Evolutionary conservation across 2,329 filamentous ascomycete genomes (phyloP).

Genomic region (Penicillium sp.): DNA sequence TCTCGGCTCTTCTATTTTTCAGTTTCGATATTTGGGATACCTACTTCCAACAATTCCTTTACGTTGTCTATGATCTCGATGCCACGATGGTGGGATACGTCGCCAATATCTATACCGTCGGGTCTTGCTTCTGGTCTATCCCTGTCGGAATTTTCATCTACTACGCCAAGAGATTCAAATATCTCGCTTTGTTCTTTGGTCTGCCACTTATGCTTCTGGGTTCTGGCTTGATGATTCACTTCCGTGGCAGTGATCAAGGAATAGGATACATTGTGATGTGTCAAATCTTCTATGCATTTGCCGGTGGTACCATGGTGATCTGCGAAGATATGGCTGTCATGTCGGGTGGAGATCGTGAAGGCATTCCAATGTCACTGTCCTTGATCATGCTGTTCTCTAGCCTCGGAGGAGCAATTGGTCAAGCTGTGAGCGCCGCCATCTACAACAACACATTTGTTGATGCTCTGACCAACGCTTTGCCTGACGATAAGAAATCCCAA

Average conservation of each 20-base stretch:
- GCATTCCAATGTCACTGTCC: slow-evolving; percentile 54
- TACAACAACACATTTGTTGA: slow-evolving; percentile 62
- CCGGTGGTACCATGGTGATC: slow-evolving; percentile 59
- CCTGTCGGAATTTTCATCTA: slow-evolving; percentile 56
- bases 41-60: slow-evolving; percentile 59
- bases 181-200: slow-evolving; percentile 55
- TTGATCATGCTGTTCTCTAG: slow-evolving; percentile 40
- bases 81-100: slow-evolving; percentile 52
- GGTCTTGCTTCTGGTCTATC: slow-evolving; percentile 56
- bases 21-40: slow-evolving; percentile 58
- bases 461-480: slow-evolving; percentile 52
- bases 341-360: slow-evolving; percentile 58
- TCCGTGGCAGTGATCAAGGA: slow-evolving; percentile 53
- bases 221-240: slow-evolving; percentile 60
- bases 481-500: slow-evolving; percentile 32
- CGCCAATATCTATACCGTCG: slow-evolving; percentile 58
- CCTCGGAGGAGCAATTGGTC: slow-evolving; percentile 41
- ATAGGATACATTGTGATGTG: slow-evolving; percentile 60
- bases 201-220: slow-evolving; percentile 58
- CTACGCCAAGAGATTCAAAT: slow-evolving; percentile 57
- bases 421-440: slow-evolving; percentile 46
- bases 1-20: slow-evolving; percentile 54
- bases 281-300: slow-evolving; percentile 60
- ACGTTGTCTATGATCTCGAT: slow-evolving; percentile 55
- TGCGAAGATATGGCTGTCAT: slow-evolving; percentile 63